phyloP scores from a whole-genome alignment of 768 basidiomycete genomes.

The Obba rivulosa region DNA sequence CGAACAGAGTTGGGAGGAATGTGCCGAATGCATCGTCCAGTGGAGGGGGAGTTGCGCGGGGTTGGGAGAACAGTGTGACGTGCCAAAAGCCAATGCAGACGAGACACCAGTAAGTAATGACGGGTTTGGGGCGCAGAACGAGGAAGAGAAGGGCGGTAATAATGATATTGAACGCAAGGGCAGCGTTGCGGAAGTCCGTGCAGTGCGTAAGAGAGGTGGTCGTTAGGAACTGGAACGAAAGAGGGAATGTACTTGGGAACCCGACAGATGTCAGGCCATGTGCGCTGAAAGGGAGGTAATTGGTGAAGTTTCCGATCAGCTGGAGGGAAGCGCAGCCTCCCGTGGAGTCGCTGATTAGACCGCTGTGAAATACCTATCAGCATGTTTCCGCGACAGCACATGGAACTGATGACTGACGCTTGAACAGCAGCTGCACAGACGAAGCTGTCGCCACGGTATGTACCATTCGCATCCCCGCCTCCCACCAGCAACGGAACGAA shows the following conservation, averaged over 20 bases:
- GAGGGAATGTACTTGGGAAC: constrained; percentile 72
- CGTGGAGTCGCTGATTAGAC: constrained; percentile 51
- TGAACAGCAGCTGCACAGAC: constrained; percentile 82
- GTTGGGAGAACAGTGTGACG: constrained; percentile 72
- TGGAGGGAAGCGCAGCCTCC: constrained; percentile 77
- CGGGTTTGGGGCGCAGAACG: constrained; percentile 63
- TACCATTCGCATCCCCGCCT: constrained; percentile 67
- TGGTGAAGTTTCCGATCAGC: constrained; percentile 66
- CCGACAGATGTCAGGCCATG: constrained; percentile 67
- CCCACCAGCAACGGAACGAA: constrained; percentile 78
- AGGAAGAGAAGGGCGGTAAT: constrained; percentile 65
- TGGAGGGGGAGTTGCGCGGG: constrained; percentile 57
- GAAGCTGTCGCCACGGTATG: constrained; percentile 82
- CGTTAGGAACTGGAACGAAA: constrained; percentile 55
- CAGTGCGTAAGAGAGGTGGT: constrained; percentile 54
- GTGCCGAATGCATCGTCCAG: constrained; percentile 68
- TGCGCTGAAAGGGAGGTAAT: constrained; percentile 53
- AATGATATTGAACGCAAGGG: constrained; percentile 69
- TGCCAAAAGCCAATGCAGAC: constrained; percentile 88
- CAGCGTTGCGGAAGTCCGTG: constrained; percentile 61
- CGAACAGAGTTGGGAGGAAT: constrained; percentile 75
- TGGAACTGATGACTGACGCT: constrained; percentile 42
- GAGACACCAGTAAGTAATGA: constrained; percentile 71
- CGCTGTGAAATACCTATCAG: constrained; percentile 35
- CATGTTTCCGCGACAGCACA: constrained; percentile 1